These are phyloP conservation scores for Pyrrhoderma noxium DNA, from an alignment of 1,284 basidiomycete genomes.

Conservation along the genomic window DNA sequence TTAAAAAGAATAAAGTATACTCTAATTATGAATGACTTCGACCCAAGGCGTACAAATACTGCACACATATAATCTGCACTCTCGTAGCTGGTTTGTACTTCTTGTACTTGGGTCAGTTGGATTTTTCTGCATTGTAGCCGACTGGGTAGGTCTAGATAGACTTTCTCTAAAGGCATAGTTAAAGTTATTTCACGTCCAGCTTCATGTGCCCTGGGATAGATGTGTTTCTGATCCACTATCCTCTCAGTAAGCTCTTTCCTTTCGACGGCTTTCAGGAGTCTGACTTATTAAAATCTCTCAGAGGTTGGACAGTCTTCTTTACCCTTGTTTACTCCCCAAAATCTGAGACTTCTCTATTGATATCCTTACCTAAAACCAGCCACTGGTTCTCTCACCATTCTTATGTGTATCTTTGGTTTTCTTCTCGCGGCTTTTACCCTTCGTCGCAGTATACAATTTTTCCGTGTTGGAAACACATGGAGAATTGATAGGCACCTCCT, in stretches of 20 bases:
- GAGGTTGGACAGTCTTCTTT: too few relatives aligned
- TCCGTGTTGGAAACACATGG: constrained; percentile 20
- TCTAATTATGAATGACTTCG: too few relatives aligned
- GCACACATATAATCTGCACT: constrained; percentile 30
- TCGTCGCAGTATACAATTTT: constrained; percentile 25
- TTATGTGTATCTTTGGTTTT: constrained; percentile 27
- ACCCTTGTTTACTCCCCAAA: too few relatives aligned
- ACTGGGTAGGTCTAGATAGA: constrained; percentile 30
- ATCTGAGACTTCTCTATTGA: too few relatives aligned
- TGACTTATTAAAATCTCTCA: too few relatives aligned
- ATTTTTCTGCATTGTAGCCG: constrained; percentile 25
- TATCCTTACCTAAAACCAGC: too few relatives aligned
- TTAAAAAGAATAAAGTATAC: too few relatives aligned
- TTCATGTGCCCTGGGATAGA: constrained; percentile 20
- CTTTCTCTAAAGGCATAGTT: too few relatives aligned
- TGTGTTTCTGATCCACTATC: constrained; percentile 11
- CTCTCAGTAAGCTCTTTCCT: not conserved
- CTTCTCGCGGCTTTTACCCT: constrained; percentile 25
- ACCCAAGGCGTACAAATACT: constrained; percentile 26
- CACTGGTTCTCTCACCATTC: constrained; percentile 22
- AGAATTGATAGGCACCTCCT: constrained; percentile 23
- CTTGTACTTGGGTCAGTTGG: constrained; percentile 25
- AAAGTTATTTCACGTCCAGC: too few relatives aligned
- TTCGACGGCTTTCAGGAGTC: too few relatives aligned
- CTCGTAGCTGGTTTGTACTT: constrained; percentile 24